These are phyloP conservation scores for Sherardia arvensis DNA, from an alignment of 257 asterid species.

Conservation along the genomic window DNA sequence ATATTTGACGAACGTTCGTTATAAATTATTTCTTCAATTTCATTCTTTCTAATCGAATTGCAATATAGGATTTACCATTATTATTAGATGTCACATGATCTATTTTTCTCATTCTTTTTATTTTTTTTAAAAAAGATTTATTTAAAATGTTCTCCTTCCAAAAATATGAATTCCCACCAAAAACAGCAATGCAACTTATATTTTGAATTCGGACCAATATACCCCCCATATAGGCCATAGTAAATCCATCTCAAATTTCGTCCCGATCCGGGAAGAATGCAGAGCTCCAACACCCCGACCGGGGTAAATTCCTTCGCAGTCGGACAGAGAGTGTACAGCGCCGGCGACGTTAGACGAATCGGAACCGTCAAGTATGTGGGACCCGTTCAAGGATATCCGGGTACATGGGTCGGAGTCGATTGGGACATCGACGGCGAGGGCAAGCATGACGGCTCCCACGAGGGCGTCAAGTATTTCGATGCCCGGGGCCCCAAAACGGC, in stretches of 20 bases:
- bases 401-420: slow-evolving; percentile 83
- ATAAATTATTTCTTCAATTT: too few relatives aligned
- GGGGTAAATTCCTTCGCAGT: slow-evolving; percentile 21
- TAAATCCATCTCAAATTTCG: too few relatives aligned
- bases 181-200: neutral
- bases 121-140: too few relatives aligned
- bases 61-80: too few relatives aligned
- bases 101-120: too few relatives aligned
- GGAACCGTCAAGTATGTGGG: slow-evolving; percentile 81
- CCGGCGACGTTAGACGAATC: slow-evolving; percentile 43
- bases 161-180: neutral
- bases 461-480: slow-evolving; percentile 56
- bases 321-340: slow-evolving; percentile 60
- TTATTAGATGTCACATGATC: too few relatives aligned
- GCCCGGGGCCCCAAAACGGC: slow-evolving; percentile 60
- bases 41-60: too few relatives aligned
- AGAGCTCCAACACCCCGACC: slow-evolving; percentile 1
- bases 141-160: too few relatives aligned
- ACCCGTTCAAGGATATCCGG: slow-evolving; percentile 58
- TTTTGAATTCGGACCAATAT: neutral
- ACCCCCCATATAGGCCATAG: too few relatives aligned
- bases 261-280: neutral
- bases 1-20: too few relatives aligned
- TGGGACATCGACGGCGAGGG: slow-evolving; percentile 87
- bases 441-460: slow-evolving; percentile 78